Evolutionary conservation across 768 basidiomycete species (phyloP).

Genomic region (Hortiboletus flavorubellus): DNA sequence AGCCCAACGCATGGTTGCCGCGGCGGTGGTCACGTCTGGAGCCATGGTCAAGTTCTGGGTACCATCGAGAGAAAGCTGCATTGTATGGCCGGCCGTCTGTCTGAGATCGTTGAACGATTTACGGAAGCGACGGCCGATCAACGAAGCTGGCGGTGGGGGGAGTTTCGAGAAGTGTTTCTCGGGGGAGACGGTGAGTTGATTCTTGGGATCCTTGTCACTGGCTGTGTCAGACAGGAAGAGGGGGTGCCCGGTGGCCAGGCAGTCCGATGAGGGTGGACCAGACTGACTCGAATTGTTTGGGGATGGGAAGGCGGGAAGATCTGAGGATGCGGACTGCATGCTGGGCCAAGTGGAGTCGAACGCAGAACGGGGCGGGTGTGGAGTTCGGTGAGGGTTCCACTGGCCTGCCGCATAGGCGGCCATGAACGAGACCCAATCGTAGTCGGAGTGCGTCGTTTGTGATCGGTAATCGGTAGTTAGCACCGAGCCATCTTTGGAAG

Average conservation of each 20-base stretch:
- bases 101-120: conserved; percentile 47
- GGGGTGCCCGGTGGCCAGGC: conserved; percentile 3
- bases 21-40: conserved; percentile 60
- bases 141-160: conserved; percentile 22
- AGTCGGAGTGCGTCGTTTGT: conserved; percentile 29
- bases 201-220: conserved; percentile 20
- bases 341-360: conserved; percentile 21
- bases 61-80: conserved; percentile 28
- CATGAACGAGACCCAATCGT: conserved; percentile 77
- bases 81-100: conserved; percentile 25
- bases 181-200: conserved; percentile 20
- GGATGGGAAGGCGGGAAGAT: conserved; percentile 1
- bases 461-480: conserved; percentile 15
- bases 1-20: conserved; percentile 85
- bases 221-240: conserved; percentile 10
- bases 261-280: conserved; percentile 10
- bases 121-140: conserved; percentile 40
- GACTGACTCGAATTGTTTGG: conserved; percentile 9
- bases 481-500: conserved; percentile 12
- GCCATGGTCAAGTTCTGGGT: conserved; percentile 33
- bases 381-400: conserved; percentile 76
- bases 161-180: conserved; percentile 28
- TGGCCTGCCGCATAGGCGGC: conserved; percentile 70
- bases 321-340: conserved; percentile 9
- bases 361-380: conserved; percentile 48